Evolutionary conservation across 495 filamentous ascomycete genomes (phyloP).

Genomic region (Melanomma pulvis-pyrius): DNA sequence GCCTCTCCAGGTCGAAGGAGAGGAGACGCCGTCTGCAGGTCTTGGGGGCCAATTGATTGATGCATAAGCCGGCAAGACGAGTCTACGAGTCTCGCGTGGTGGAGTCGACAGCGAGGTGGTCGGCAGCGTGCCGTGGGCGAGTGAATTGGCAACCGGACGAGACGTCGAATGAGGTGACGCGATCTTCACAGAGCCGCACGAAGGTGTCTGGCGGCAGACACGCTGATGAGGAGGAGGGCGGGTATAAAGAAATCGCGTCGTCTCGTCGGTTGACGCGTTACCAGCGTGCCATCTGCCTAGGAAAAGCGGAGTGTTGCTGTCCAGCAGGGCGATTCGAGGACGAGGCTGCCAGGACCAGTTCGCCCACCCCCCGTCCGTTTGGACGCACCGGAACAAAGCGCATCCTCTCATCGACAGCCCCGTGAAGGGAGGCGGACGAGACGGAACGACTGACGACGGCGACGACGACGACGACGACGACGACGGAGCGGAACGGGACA

Average conservation of each 20-base stretch:
- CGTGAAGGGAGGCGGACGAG: slow-evolving; percentile 12
- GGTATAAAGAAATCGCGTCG: slow-evolving; percentile 12
- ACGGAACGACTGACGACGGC: slow-evolving; percentile 18
- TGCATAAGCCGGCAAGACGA: slow-evolving; percentile 42
- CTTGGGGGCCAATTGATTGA: slow-evolving; percentile 49
- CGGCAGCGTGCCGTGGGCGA: background rate
- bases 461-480: background rate
- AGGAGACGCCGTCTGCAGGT: slow-evolving; percentile 42
- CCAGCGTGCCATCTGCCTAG: background rate
- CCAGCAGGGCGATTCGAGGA: too few relatives aligned
- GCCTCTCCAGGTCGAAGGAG: slow-evolving; percentile 40
- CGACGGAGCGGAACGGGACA: background rate
- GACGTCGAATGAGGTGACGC: background rate
- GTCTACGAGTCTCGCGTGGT: slow-evolving; percentile 41
- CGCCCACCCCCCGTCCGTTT: too few relatives aligned
- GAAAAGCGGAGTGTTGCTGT: background rate
- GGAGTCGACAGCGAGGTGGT: background rate
- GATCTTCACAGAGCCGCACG: slow-evolving; percentile 26
- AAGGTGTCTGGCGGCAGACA: background rate
- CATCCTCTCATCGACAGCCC: background rate
- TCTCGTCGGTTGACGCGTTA: background rate
- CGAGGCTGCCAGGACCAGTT: too few relatives aligned
- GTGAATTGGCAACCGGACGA: background rate
- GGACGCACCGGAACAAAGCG: too few relatives aligned
- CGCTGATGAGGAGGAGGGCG: background rate